phyloP scores from a whole-genome alignment of 2,329 filamentous ascomycete species.

The Intubia oerlemansii region DNA sequence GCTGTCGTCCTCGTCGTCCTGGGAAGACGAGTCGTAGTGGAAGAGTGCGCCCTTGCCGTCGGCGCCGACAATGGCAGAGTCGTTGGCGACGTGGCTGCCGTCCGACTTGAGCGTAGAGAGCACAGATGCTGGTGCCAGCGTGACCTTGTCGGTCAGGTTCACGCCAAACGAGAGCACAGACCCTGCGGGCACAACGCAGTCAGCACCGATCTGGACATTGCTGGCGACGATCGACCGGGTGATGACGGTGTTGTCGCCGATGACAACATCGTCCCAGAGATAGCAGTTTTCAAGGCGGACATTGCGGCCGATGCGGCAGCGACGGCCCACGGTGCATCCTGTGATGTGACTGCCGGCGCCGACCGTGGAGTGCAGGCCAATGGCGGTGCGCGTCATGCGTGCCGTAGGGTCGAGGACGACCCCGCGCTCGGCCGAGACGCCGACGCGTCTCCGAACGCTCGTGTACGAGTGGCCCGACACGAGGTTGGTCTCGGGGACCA shows the following conservation, averaged over 20 bases:
- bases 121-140: too few relatives aligned
- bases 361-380: conserved; percentile 58
- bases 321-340: conserved; percentile 62
- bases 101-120: conserved; percentile 17
- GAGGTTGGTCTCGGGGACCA: conserved; percentile 78
- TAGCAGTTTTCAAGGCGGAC: conserved; percentile 62
- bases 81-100: conserved; percentile 17
- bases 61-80: conserved; percentile 25
- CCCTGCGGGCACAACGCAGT: conserved; percentile 47
- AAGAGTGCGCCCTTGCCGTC: conserved; percentile 28
- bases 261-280: conserved; percentile 66
- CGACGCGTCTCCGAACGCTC: conserved; percentile 32
- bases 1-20: conserved; percentile 19
- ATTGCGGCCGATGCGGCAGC: conserved; percentile 72
- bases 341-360: conserved; percentile 48
- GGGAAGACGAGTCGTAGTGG: conserved; percentile 3
- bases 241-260: conserved; percentile 55
- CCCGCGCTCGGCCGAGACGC: conserved; percentile 58
- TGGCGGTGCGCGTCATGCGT: conserved; percentile 45
- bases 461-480: conserved; percentile 58
- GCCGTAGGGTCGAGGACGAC: conserved; percentile 56
- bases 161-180: conserved; percentile 66
- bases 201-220: conserved; percentile 47
- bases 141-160: conserved; percentile 37
- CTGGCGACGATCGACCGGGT: conserved; percentile 57